Evolutionary conservation across 345 rosid genomes (phyloP).

Genomic region (Citrus glauca): DNA sequence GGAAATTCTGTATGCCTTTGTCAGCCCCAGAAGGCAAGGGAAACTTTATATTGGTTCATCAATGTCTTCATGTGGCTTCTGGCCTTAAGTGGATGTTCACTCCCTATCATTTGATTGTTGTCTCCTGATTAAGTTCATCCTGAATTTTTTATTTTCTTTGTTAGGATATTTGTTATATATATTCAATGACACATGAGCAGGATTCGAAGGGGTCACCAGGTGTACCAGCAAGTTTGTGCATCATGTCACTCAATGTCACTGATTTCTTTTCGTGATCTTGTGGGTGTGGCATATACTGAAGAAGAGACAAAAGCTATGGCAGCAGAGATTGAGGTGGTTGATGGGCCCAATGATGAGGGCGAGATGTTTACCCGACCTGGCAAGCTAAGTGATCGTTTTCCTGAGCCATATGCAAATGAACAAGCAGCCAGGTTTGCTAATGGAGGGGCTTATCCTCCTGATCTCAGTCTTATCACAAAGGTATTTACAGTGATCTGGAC

Average conservation of each 20-base stretch:
- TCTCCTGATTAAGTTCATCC: too few species aligned
- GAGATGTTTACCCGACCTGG: slow-evolving; percentile 99
- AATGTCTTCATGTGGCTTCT: background rate
- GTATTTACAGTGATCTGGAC: slow-evolving; percentile 35
- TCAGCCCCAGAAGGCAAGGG: background rate
- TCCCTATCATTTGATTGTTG: too few species aligned
- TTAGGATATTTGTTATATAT: too few species aligned
- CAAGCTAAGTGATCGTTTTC: slow-evolving; percentile 94
- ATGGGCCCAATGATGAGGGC: slow-evolving; percentile 99
- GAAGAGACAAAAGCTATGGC: slow-evolving; percentile 99
- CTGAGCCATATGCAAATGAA: slow-evolving; percentile 92
- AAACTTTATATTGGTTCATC: background rate
- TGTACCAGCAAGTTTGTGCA: slow-evolving; percentile 95
- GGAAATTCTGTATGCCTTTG: background rate
- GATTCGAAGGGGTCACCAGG: slow-evolving; percentile 99
- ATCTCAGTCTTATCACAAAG: slow-evolving; percentile 97
- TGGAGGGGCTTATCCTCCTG: slow-evolving; percentile 99
- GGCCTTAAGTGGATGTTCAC: background rate
- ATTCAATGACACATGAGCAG: slow-evolving; percentile 27
- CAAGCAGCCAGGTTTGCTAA: slow-evolving; percentile 98
- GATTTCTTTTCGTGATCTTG: slow-evolving; percentile 86
- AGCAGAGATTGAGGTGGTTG: slow-evolving; percentile 95
- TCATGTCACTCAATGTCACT: slow-evolving; percentile 99
- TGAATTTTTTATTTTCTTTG: too few species aligned
- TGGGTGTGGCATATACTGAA: slow-evolving; percentile 97